phyloP scores from a whole-genome alignment of 495 filamentous ascomycete species.

The Aspergillus taichungensis region DNA sequence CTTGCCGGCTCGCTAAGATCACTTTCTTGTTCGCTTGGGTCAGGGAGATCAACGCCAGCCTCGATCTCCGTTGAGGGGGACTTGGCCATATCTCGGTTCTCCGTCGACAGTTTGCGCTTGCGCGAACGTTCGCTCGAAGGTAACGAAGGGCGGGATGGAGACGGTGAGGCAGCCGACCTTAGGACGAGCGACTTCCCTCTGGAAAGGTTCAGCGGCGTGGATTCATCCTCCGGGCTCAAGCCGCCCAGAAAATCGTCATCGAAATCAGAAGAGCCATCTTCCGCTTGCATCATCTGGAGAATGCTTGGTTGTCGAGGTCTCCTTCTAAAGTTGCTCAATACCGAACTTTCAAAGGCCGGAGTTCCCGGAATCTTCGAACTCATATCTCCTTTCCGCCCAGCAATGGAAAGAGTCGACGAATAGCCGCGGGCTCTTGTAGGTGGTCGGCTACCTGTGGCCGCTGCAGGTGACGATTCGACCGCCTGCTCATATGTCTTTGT shows the following conservation, averaged over 20 bases:
- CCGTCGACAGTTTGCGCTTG: constrained; percentile 26
- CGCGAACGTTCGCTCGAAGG: constrained; percentile 24
- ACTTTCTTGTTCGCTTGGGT: background rate
- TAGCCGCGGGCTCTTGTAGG: constrained; percentile 40
- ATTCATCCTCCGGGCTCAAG: constrained; percentile 56
- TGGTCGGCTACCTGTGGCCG: constrained; percentile 32
- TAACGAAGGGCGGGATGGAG: constrained; percentile 11
- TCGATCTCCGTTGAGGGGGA: constrained; percentile 14
- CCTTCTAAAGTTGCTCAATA: constrained; percentile 53
- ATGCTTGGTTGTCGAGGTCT: constrained; percentile 61
- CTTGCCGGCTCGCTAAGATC: background rate
- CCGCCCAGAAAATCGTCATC: constrained; percentile 48
- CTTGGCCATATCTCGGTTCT: constrained; percentile 16
- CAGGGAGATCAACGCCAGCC: background rate
- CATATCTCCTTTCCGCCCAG: constrained; percentile 33
- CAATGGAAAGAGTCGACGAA: constrained; percentile 36
- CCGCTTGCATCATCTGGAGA: constrained; percentile 50
- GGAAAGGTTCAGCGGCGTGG: constrained; percentile 49
- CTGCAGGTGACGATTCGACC: constrained; percentile 33
- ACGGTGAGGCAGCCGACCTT: constrained; percentile 12
- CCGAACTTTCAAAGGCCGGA: constrained; percentile 46
- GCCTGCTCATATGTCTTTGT: constrained; percentile 26
- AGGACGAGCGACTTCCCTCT: constrained; percentile 24
- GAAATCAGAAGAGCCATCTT: constrained; percentile 39
- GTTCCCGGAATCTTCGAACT: constrained; percentile 37